A percentile compares a stretch with the other conserved stretches of the same genome.
Evolutionary conservation across 164 flowering plant species (phyloP).

Genomic region (Sedum album): DNA sequence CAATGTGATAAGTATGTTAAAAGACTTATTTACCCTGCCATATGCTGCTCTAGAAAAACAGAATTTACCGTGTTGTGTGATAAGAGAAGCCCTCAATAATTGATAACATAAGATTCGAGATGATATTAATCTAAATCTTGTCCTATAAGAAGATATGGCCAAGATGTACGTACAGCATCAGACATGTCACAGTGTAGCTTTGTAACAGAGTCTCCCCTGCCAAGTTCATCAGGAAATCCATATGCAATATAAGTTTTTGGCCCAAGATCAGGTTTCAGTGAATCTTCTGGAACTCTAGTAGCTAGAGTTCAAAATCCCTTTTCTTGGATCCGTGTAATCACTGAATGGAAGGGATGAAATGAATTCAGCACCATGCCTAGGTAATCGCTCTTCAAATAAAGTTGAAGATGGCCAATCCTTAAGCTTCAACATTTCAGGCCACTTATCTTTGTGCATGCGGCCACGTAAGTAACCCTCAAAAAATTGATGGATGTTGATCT

Average conservation of each 20-base stretch:
- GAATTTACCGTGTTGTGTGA: neutral
- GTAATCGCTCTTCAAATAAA: constrained; percentile 63
- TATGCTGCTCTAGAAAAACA: no score
- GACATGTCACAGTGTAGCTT: constrained; percentile 78
- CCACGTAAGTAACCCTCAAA: constrained; percentile 70
- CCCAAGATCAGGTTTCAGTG: constrained; percentile 64
- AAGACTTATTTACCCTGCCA: neutral
- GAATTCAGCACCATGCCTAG: constrained; percentile 76
- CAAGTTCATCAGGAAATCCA: constrained; percentile 62
- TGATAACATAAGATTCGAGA: neutral
- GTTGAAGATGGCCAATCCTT: constrained; percentile 83
- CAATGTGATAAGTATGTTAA: no score
- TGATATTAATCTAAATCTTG: neutral
- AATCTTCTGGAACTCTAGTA: constrained; percentile 48
- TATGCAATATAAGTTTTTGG: constrained; percentile 79
- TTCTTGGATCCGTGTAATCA: constrained; percentile 63
- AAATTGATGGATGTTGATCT: constrained; percentile 60
- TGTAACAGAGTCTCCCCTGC: constrained; percentile 78
- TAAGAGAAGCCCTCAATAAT: neutral
- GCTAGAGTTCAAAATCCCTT: constrained; percentile 66
- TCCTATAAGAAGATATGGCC: neutral
- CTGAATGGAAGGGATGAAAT: constrained; percentile 54
- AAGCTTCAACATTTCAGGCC: constrained; percentile 85
- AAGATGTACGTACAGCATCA: constrained; percentile 48
- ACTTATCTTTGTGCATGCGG: constrained; percentile 42